Percentiles rank a stretch among this genome's conserved stretches.
Conservation (phyloP, 2,329 filamentous ascomycete species). For the Lasiodiplodia hormozganensis region DNA sequence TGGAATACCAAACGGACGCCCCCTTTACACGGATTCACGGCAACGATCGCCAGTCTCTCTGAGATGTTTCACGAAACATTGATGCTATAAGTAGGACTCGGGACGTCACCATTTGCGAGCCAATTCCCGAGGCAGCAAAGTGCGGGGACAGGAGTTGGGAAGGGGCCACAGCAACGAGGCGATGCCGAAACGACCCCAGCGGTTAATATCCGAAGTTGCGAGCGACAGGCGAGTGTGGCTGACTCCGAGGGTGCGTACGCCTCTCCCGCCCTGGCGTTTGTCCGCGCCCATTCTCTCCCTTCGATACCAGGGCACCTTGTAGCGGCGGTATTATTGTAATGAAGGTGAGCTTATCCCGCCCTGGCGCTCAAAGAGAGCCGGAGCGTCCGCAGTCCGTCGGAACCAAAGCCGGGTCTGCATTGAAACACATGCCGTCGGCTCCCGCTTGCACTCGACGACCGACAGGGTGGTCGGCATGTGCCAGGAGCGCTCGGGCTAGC, state of each 20-base stretch:
- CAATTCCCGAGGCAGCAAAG: conserved; percentile 12
- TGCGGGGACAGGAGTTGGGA: conserved; percentile 11
- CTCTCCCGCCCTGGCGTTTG: not conserved
- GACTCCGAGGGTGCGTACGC: conserved; percentile 2
- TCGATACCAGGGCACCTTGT: conserved; percentile 1
- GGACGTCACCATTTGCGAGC: conserved; percentile 1
- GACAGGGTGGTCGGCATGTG: conserved; percentile 9
- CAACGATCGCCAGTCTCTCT: conserved; percentile 9
- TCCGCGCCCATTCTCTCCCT: no score
- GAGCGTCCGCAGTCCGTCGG: not conserved
- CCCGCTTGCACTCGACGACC: not conserved
- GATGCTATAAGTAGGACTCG: conserved; percentile 13
- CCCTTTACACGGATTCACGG: conserved; percentile 9
- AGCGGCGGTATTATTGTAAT: not conserved
- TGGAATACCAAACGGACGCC: not conserved
- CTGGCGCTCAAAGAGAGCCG: not conserved
- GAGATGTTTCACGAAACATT: conserved; percentile 3
- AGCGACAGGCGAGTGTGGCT: not conserved
- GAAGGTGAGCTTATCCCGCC: not conserved
- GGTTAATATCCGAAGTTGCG: conserved; percentile 16
- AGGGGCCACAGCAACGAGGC: not conserved
- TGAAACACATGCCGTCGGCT: conserved; percentile 13
- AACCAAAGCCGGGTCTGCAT: not conserved
- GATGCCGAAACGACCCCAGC: not conserved
- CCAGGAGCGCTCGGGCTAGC: not conserved